A percentile compares a stretch with the other conserved stretches of the same genome.
Evolutionary conservation across 176 grass and related monocot species (phyloP).

Genomic region (Triticum turgidum): DNA sequence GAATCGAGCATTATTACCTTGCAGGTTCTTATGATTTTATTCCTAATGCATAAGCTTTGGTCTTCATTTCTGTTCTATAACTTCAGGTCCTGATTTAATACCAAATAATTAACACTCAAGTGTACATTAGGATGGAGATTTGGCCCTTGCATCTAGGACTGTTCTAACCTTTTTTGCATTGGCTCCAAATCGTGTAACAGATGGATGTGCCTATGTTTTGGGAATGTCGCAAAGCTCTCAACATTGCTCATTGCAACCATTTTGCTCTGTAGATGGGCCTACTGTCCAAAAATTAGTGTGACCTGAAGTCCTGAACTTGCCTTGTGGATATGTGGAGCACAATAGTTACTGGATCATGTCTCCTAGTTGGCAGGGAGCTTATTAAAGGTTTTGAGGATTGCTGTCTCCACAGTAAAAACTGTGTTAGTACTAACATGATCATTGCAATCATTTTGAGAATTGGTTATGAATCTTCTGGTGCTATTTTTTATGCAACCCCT

Average conservation of each 20-base stretch:
- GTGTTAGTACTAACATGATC: background rate
- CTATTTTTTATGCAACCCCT: background rate
- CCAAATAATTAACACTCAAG: background rate
- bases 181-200: background rate
- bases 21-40: background rate
- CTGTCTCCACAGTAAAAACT: background rate
- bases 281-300: background rate
- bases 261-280: background rate
- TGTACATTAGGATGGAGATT: background rate
- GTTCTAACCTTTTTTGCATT: background rate
- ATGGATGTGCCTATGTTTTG: slow-evolving; percentile 8
- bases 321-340: background rate
- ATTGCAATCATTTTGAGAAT: no score
- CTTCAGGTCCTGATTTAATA: background rate
- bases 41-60: background rate
- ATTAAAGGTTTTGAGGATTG: background rate
- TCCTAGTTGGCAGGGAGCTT: background rate
- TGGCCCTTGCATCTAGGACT: background rate
- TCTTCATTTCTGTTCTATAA: background rate
- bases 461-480: background rate
- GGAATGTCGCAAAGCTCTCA: background rate
- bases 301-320: slow-evolving; percentile 16
- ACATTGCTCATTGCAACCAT: background rate
- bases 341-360: background rate
- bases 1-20: background rate